These are phyloP conservation scores for Leccinum angustisporum DNA, from an alignment of 1,284 basidiomycete species.

Conservation along the genomic window DNA sequence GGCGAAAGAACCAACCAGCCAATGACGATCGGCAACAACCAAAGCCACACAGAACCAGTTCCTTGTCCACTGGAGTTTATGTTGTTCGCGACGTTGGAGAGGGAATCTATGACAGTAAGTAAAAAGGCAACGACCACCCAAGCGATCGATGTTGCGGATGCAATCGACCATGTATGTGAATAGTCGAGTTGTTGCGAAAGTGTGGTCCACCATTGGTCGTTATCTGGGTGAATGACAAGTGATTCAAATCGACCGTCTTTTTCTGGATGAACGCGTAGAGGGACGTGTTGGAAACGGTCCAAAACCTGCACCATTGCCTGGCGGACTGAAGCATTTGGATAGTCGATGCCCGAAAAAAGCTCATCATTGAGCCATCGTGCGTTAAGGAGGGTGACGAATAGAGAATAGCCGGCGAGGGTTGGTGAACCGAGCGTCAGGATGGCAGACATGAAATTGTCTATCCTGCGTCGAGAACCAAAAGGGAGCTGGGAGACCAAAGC, in stretches of 20 bases:
- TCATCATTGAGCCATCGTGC: slow-evolving; percentile 27
- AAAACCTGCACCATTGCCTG: slow-evolving; percentile 23
- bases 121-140: slow-evolving; percentile 46
- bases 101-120: slow-evolving; percentile 41
- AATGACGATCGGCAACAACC: slow-evolving; percentile 43
- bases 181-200: slow-evolving; percentile 26
- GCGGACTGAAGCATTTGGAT: slow-evolving; percentile 17
- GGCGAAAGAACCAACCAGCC: slow-evolving; percentile 44
- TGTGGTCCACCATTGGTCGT: slow-evolving; percentile 33
- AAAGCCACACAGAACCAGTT: slow-evolving; percentile 41
- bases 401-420: slow-evolving; percentile 33
- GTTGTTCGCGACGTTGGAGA: slow-evolving; percentile 25
- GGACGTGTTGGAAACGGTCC: slow-evolving; percentile 31
- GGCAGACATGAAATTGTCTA: slow-evolving; percentile 33
- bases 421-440: slow-evolving; percentile 36
- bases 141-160: slow-evolving; percentile 38
- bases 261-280: slow-evolving; percentile 27
- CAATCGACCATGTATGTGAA: slow-evolving; percentile 39
- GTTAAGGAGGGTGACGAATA: slow-evolving; percentile 36
- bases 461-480: slow-evolving; percentile 33
- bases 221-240: slow-evolving; percentile 33
- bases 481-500: slow-evolving; percentile 44
- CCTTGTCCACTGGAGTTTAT: slow-evolving; percentile 34
- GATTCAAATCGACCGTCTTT: slow-evolving; percentile 26
- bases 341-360: slow-evolving; percentile 23